phyloP scores from a whole-genome alignment of 169 alveolate species.

The Plasmodium reichenowi region DNA sequence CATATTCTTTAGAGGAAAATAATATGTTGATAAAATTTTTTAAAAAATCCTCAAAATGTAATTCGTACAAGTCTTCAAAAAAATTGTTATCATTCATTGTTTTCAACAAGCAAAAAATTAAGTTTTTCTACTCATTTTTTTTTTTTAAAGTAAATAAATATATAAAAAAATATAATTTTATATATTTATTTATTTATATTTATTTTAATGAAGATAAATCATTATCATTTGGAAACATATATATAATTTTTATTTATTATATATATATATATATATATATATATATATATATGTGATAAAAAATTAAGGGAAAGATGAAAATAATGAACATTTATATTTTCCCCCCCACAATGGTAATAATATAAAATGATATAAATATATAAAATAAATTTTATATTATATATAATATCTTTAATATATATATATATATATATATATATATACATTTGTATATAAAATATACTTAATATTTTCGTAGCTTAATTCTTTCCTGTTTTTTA shows the following conservation, averaged over 20 bases:
- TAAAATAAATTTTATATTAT: no score
- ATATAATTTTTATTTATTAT: neutral
- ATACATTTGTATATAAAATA: no score
- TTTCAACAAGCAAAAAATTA: neutral
- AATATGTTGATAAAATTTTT: constrained; percentile 14
- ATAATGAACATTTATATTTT: no score
- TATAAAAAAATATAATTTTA: neutral
- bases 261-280: constrained; percentile 7
- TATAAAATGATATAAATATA: no score
- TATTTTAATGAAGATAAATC: neutral
- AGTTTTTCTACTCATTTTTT: constrained; percentile 17
- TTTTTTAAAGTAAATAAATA: neutral
- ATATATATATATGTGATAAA: neutral
- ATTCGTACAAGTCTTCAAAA: constrained; percentile 38
- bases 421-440: no score
- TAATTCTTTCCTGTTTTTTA: no score
- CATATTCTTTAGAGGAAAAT: constrained; percentile 8
- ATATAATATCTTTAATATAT: no score
- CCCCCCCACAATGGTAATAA: no score
- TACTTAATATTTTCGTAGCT: no score
- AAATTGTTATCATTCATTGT: constrained; percentile 50
- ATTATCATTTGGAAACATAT: neutral
- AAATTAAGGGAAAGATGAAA: no score
- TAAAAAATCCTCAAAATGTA: constrained; percentile 66
- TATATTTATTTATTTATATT: neutral